Base-by-base conservation (phyloP, 2,329 filamentous ascomycete genomes). In the Ustilaginoidea virens region DNA sequence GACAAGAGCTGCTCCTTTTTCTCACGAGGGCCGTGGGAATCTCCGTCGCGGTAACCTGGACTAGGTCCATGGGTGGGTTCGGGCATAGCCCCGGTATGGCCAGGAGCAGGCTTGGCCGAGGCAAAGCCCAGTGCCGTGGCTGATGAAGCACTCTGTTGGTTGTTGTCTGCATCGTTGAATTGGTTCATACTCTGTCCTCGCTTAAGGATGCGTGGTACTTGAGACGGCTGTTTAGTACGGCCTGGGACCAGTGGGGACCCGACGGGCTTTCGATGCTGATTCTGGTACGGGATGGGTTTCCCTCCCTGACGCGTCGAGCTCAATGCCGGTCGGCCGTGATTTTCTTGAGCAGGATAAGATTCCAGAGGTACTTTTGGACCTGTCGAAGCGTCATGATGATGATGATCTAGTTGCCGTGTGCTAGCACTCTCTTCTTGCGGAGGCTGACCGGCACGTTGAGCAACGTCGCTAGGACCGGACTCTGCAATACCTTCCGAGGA, bases 1-100 rank as follows among this genome's bases (percentile, higher is more conserved):
- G 74, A 77, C 9, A 81, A 56, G 55, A 66, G 13, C 35, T 49
- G 42, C 32, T 43, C 38, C 33, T 53, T 53, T 36, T 55, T 48
- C 13, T 48, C 44, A 18, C 39, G 36, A 4, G 48, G 39, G n/a
- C 41, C 47, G 17, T 44, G 40, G 3, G 45, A 35, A 7, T 42
- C 39, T 23, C 38, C 34, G 27, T 26, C 32, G 14, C 7, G 14
- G 15, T 31, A 29, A 9, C 17, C 33, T 7, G 28, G n/a, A 7
- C 11, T 18, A 25, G 27, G 14, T 5, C 10, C 18, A 11, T 6
- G 11, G 23, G 27, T 17, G 5, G 4, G 16, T 11, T 11, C 27
- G 1, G 6, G 10, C 6, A 15, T 15, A 7, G 20, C 4, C 8
- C 22, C 23, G 7, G 20, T 20, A 6, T 25, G 25, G 23, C n/a